phyloP scores from a whole-genome alignment of 305 asterid species.

The Ajuga reptans region DNA sequence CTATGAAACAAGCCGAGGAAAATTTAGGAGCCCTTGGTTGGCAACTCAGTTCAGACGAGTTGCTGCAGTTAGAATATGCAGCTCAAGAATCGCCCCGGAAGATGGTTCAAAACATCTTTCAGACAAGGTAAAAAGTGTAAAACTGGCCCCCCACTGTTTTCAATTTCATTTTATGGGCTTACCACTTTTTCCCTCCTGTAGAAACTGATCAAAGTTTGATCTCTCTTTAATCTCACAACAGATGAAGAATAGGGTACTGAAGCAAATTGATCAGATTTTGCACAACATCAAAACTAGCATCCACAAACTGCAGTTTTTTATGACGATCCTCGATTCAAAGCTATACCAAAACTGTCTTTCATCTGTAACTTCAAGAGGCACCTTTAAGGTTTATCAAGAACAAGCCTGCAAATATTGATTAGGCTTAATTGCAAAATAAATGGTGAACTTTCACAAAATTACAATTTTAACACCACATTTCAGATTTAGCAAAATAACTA shows the following conservation, averaged over 20 bases:
- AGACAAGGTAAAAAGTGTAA: constrained; percentile 45
- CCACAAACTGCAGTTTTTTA: too few species aligned
- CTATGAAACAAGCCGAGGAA: constrained; percentile 64
- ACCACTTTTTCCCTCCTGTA: too few species aligned
- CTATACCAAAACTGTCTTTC: too few species aligned
- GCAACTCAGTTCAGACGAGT: constrained; percentile 59
- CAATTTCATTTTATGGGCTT: neutral
- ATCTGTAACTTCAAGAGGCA: too few species aligned
- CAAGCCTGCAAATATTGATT: too few species aligned
- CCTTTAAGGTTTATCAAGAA: too few species aligned
- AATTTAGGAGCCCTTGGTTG: constrained; percentile 94
- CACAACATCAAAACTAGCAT: too few species aligned
- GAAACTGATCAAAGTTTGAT: neutral
- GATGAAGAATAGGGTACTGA: neutral
- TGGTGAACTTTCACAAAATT: too few species aligned
- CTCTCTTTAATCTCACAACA: neutral
- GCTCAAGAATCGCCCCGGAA: constrained; percentile 57
- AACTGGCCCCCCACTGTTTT: neutral
- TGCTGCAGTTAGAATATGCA: constrained; percentile 54
- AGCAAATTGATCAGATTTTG: neutral
- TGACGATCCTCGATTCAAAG: too few species aligned
- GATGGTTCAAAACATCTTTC: constrained; percentile 86
- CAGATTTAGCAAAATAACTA: too few species aligned
- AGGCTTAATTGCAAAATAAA: too few species aligned
- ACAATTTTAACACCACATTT: too few species aligned